These are phyloP conservation scores for Aciculoconidium aculeatum DNA, from an alignment of 805 yeast genomes.

Conservation along the genomic window DNA sequence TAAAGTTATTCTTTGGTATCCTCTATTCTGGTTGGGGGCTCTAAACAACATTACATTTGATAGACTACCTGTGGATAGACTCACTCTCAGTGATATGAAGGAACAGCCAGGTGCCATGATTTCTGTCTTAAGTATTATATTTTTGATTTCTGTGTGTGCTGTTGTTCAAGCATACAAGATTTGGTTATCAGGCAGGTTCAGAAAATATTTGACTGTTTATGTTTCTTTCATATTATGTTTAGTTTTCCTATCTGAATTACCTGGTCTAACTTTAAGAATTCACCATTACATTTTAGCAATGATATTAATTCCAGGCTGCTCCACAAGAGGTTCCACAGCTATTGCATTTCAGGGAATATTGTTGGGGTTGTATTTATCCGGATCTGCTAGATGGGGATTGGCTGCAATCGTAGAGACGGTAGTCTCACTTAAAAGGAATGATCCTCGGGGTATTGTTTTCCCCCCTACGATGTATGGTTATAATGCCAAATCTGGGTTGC, in stretches of 20 bases:
- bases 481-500: slow-evolving; percentile 21
- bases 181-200: slow-evolving; percentile 73
- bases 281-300: slow-evolving; percentile 79
- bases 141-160: slow-evolving; percentile 45
- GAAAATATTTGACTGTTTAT: slow-evolving; percentile 54
- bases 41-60: slow-evolving; percentile 87
- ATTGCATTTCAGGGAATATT: slow-evolving; percentile 78
- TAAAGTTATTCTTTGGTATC: slow-evolving; percentile 60
- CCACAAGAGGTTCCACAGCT: slow-evolving; percentile 65
- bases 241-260: slow-evolving; percentile 42
- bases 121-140: slow-evolving; percentile 51
- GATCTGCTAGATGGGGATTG: slow-evolving; percentile 89
- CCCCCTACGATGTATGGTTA: slow-evolving; percentile 47
- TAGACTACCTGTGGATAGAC: slow-evolving; percentile 78
- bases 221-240: slow-evolving; percentile 37
- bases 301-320: slow-evolving; percentile 76
- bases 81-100: slow-evolving; percentile 64
- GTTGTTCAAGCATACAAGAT: slow-evolving; percentile 69
- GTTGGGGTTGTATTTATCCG: slow-evolving; percentile 75
- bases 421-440: slow-evolving; percentile 61
- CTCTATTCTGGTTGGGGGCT: slow-evolving; percentile 77
- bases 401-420: slow-evolving; percentile 84
- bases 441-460: slow-evolving; percentile 50
- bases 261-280: slow-evolving; percentile 67
- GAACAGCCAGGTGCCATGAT: slow-evolving; percentile 72